Conservation (phyloP, 2,329 filamentous ascomycete species). For the Penicillium sp. region DNA sequence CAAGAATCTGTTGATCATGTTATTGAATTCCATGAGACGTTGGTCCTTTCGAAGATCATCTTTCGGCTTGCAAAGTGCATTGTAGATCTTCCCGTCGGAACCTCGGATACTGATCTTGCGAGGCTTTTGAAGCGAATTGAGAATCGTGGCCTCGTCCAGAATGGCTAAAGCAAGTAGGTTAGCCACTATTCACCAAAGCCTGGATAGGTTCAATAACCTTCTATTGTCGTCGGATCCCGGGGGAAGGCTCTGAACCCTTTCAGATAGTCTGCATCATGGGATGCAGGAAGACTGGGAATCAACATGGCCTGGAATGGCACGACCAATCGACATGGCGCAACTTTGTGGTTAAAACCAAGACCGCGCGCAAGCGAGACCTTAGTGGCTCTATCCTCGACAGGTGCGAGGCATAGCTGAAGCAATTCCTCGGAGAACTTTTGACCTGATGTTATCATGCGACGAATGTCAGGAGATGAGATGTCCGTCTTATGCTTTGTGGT, state of each 20-base stretch:
- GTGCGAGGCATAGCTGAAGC: slow-evolving; percentile 75
- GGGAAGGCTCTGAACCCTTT: slow-evolving; percentile 82
- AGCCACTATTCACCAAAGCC: slow-evolving; percentile 5
- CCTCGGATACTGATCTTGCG: slow-evolving; percentile 85
- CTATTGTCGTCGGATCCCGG: slow-evolving; percentile 80
- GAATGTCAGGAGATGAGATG: slow-evolving; percentile 59
- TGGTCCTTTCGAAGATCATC: slow-evolving; percentile 97
- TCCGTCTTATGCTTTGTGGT: slow-evolving; percentile 51
- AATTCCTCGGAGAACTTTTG: slow-evolving; percentile 83
- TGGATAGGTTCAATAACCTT: slow-evolving; percentile 35
- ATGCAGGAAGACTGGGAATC: slow-evolving; percentile 73
- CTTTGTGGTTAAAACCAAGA: slow-evolving; percentile 79
- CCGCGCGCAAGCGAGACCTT: slow-evolving; percentile 75
- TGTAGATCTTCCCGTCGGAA: slow-evolving; percentile 84
- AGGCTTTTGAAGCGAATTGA: slow-evolving; percentile 89
- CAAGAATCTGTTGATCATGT: slow-evolving; percentile 92
- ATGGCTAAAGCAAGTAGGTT: slow-evolving; percentile 52
- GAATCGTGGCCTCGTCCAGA: slow-evolving; percentile 81
- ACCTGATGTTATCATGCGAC: slow-evolving; percentile 70
- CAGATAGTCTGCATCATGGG: slow-evolving; percentile 67
- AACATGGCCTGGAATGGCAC: slow-evolving; percentile 86
- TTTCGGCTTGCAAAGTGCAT: slow-evolving; percentile 94
- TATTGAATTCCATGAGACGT: slow-evolving; percentile 98
- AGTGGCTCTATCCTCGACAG: slow-evolving; percentile 69
- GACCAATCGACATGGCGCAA: slow-evolving; percentile 79